Conservation (phyloP, 805 yeast genomes). For the Yueomyces sp. region DNA sequence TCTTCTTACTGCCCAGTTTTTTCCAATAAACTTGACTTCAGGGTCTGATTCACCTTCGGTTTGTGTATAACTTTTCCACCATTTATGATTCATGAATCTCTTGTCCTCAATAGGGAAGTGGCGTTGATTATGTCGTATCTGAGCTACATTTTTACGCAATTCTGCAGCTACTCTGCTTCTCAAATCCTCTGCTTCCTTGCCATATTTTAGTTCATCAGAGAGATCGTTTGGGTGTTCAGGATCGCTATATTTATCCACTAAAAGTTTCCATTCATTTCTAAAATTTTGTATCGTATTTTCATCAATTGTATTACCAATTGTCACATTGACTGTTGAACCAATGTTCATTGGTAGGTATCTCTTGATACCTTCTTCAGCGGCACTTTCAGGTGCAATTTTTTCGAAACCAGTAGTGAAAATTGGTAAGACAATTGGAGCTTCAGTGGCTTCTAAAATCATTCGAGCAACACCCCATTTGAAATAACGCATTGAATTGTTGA, state of each 20-base stretch:
- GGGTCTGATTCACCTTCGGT: slow-evolving; percentile 58
- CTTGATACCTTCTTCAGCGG: slow-evolving; percentile 40
- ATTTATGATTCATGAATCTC: slow-evolving; percentile 50
- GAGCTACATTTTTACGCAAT: slow-evolving; percentile 48
- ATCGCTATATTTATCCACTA: slow-evolving; percentile 43
- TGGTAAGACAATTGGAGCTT: slow-evolving; percentile 78
- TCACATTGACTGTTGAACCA: slow-evolving; percentile 54
- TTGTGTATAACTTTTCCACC: slow-evolving; percentile 60
- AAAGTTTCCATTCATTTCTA: slow-evolving; percentile 55
- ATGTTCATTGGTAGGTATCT: slow-evolving; percentile 48
- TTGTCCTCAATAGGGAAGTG: slow-evolving; percentile 51
- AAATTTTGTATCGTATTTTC: slow-evolving; percentile 45
- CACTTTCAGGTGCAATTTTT: slow-evolving; percentile 65
- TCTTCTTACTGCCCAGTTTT: slow-evolving; percentile 72
- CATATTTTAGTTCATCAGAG: slow-evolving; percentile 46
- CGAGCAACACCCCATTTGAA: slow-evolving; percentile 94
- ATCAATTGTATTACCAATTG: slow-evolving; percentile 59
- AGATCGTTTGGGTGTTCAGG: slow-evolving; percentile 41
- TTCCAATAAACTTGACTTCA: slow-evolving; percentile 57
- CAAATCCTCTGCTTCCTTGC: slow-evolving; percentile 49
- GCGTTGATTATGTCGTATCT: slow-evolving; percentile 27
- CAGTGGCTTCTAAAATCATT: slow-evolving; percentile 65
- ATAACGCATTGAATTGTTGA: slow-evolving; percentile 77
- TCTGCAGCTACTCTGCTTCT: slow-evolving; percentile 60
- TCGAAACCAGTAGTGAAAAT: slow-evolving; percentile 80